These are phyloP conservation scores for Capronia coronata DNA, from an alignment of 2,329 filamentous ascomycete species.

Conservation along the genomic window DNA sequence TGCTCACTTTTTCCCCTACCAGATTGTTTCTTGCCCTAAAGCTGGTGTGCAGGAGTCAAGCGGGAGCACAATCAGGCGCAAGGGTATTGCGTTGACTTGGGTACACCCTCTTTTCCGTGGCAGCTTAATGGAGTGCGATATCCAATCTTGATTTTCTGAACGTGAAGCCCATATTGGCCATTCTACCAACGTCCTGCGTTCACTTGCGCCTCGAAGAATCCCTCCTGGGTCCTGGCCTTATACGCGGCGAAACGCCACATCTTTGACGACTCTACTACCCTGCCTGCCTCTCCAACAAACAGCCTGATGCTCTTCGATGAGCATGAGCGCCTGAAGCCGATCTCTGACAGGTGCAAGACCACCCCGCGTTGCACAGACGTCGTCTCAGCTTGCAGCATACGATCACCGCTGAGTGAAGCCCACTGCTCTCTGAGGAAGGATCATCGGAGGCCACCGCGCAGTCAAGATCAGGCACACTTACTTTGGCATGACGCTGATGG, in stretches of 20 bases:
- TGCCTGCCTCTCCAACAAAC: too few species aligned
- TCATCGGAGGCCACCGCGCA: not conserved
- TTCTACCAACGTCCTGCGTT: not conserved
- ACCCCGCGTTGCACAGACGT: conserved; percentile 1
- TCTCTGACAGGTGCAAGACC: not conserved
- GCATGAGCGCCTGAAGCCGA: not conserved
- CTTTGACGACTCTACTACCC: not conserved
- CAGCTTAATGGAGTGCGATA: too few species aligned
- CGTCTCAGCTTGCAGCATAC: not conserved
- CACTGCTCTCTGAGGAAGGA: not conserved
- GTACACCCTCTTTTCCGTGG: too few species aligned
- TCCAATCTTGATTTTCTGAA: not conserved
- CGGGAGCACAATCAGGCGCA: too few species aligned
- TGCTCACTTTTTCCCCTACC: not conserved
- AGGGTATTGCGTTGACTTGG: too few species aligned
- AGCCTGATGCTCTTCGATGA: not conserved
- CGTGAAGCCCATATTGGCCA: not conserved
- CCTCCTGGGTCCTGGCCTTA: too few species aligned
- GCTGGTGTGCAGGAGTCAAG: not conserved
- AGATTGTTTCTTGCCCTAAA: not conserved
- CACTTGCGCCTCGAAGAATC: not conserved
- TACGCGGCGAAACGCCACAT: too few species aligned
- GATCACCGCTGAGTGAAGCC: not conserved
- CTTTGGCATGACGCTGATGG: not conserved
- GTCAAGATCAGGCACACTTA: not conserved